Percentiles rank a stretch among this genome's conserved stretches.
phyloP scores from a whole-genome alignment of 2,329 filamentous ascomycete genomes.

The Botrytis paeoniae region DNA sequence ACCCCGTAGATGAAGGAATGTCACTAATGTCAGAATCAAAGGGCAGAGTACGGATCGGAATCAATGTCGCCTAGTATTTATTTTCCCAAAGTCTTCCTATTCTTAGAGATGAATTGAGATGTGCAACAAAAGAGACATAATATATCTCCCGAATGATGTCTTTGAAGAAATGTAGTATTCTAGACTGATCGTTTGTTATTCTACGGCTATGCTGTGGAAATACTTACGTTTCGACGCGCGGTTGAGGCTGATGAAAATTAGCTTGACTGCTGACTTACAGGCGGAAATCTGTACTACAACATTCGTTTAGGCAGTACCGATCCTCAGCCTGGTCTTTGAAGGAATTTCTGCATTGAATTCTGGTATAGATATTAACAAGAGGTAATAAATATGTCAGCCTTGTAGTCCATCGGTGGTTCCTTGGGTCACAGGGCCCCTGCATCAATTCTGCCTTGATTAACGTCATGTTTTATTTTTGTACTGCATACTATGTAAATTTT shows the following conservation, averaged over 20 bases:
- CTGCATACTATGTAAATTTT: background rate
- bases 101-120: background rate
- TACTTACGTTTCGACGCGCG: background rate
- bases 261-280: background rate
- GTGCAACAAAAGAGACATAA: background rate
- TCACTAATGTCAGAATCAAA: background rate
- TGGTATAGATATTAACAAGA: background rate
- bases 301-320: too few species aligned
- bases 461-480: background rate
- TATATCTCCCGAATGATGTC: rapidly evolving
- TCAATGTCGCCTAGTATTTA: background rate
- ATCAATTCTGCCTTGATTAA: background rate
- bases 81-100: background rate
- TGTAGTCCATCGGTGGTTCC: background rate
- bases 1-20: background rate
- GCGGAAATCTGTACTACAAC: background rate
- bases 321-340: background rate
- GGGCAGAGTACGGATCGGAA: background rate
- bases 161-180: background rate
- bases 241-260: background rate
- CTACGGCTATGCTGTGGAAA: background rate
- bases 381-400: background rate
- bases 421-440: background rate
- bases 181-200: background rate
- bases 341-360: background rate